phyloP scores from a whole-genome alignment of 2,329 filamentous ascomycete genomes.

The Fusarium euwallaceae region DNA sequence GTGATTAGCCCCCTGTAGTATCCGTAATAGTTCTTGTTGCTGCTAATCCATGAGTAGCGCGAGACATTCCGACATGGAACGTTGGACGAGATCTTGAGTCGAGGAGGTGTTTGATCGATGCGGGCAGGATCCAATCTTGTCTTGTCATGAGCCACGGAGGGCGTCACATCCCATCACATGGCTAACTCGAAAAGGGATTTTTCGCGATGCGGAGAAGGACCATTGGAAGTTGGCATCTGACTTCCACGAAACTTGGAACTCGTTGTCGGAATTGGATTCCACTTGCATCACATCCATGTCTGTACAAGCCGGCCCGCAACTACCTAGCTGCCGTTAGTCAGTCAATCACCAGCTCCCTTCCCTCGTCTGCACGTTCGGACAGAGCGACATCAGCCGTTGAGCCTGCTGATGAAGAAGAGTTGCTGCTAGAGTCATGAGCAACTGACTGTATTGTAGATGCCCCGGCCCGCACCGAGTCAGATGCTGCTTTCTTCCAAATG shows the following conservation, averaged over 20 bases:
- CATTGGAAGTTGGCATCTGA: not conserved
- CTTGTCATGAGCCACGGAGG: constrained; percentile 28
- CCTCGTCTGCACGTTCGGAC: not conserved
- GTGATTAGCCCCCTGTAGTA: not conserved
- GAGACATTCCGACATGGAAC: not conserved
- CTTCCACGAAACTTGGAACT: not conserved
- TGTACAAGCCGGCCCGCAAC: not conserved
- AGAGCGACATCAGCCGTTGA: constrained; percentile 1
- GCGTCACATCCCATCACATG: constrained; percentile 41
- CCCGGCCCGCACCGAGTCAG: constrained; percentile 4
- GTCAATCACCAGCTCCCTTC: not conserved
- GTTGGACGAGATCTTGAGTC: not conserved
- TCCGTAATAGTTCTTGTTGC: not conserved
- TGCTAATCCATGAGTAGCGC: not conserved
- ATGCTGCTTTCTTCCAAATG: not conserved
- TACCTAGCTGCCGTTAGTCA: not conserved
- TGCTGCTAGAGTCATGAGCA: not conserved
- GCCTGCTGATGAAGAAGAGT: not conserved
- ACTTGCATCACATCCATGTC: not conserved
- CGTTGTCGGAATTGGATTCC: constrained; percentile 8
- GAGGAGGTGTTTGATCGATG: constrained; percentile 24
- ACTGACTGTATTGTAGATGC: not conserved
- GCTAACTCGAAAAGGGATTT: constrained; percentile 37
- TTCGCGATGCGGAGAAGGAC: constrained; percentile 30
- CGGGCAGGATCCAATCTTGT: constrained; percentile 25